These are phyloP conservation scores for Aspergillus bridgeri DNA, from an alignment of 495 filamentous ascomycete genomes.

Conservation along the genomic window DNA sequence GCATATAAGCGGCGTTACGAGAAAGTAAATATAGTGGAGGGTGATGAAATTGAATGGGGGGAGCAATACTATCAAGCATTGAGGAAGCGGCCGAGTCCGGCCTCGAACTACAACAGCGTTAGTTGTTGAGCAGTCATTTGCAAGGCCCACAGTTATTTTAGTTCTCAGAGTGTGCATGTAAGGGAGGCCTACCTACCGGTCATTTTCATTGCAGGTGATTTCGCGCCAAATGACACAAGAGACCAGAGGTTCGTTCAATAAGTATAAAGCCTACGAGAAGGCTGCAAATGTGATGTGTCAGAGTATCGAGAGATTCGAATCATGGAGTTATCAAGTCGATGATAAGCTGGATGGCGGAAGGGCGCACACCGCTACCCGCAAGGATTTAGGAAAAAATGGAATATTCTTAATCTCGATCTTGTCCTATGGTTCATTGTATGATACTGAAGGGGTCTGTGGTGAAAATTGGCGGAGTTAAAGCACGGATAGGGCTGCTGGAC, in stretches of 20 bases:
- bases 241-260: background rate
- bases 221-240: background rate
- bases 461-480: background rate
- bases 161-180: background rate
- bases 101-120: conserved; percentile 15
- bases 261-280: background rate
- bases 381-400: conserved; percentile 14
- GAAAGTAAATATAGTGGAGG: conserved; percentile 75
- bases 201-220: background rate
- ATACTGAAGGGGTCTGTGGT: background rate
- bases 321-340: background rate
- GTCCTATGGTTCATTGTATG: conserved; percentile 12
- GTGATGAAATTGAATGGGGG: conserved; percentile 71
- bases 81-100: conserved; percentile 20
- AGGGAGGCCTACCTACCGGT: background rate
- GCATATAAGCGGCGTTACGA: conserved; percentile 57
- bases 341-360: background rate
- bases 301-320: background rate
- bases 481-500: background rate
- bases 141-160: background rate
- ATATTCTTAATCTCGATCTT: conserved; percentile 12
- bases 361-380: conserved; percentile 20
- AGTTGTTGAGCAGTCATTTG: background rate
- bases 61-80: conserved; percentile 27
- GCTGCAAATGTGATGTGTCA: background rate